Conservation (phyloP, 257 asterid genomes). For the Perilla frutescens region DNA sequence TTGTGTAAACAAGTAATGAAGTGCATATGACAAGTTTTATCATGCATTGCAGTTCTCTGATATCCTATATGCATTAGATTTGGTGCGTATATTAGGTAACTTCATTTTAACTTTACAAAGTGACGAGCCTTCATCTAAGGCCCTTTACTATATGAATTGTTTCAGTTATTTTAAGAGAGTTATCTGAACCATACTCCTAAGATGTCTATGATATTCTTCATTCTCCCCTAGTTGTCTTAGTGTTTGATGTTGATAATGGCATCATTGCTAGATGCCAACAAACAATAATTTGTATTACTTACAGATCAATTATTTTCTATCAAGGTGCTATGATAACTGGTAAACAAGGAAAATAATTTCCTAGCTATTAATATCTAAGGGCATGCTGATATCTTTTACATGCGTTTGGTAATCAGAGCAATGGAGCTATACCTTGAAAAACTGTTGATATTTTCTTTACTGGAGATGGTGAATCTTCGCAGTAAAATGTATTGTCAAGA, state of each 20-base stretch:
- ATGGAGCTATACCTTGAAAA: slow-evolving; percentile 72
- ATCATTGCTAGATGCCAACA: too few relatives aligned
- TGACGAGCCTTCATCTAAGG: slow-evolving; percentile 1
- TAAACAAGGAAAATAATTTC: too few relatives aligned
- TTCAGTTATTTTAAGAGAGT: slow-evolving; percentile 6
- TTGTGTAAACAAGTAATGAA: slow-evolving; percentile 21
- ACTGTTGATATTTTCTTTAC: slow-evolving; percentile 70
- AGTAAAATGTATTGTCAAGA: slow-evolving; percentile 71
- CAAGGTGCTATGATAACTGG: too few relatives aligned
- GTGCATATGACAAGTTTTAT: background rate
- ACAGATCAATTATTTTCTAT: too few relatives aligned
- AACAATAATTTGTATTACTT: too few relatives aligned
- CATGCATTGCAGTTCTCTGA: slow-evolving; percentile 17
- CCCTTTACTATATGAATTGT: slow-evolving; percentile 10
- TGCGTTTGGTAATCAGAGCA: slow-evolving; percentile 25
- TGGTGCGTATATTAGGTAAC: slow-evolving; percentile 10
- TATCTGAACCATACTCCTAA: background rate
- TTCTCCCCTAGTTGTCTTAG: too few relatives aligned
- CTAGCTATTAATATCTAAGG: too few relatives aligned
- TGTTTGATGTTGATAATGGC: too few relatives aligned
- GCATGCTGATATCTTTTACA: too few relatives aligned
- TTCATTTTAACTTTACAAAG: slow-evolving; percentile 11
- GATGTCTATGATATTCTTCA: too few relatives aligned
- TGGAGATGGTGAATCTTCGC: slow-evolving; percentile 91
- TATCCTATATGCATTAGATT: slow-evolving; percentile 6